Percentiles rank a stretch among this genome's conserved stretches.
These are phyloP conservation scores for Botrytis squamosa DNA, from an alignment of 2,329 filamentous ascomycete genomes.

Conservation along the genomic window DNA sequence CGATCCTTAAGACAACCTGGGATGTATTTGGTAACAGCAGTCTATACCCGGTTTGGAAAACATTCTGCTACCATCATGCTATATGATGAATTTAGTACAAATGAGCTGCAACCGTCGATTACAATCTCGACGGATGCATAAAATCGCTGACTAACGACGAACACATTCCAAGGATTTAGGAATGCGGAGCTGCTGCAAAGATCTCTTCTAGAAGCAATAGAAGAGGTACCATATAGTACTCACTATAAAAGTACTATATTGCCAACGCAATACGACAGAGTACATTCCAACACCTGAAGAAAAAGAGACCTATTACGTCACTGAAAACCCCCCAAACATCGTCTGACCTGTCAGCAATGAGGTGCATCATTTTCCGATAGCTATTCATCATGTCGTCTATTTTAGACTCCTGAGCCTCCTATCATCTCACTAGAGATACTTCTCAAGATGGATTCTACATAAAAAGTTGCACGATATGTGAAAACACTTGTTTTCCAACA, in stretches of 20 bases:
- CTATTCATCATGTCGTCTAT: not conserved
- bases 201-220: not conserved
- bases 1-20: not conserved
- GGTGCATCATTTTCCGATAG: not conserved
- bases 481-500: not conserved
- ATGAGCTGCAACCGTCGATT: not conserved
- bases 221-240: not conserved
- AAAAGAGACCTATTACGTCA: not conserved
- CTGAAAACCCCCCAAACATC: not conserved
- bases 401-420: not conserved
- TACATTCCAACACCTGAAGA: not conserved
- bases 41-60: not conserved
- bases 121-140: not conserved
- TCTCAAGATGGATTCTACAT: not conserved
- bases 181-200: not conserved
- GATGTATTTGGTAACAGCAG: not conserved
- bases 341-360: not conserved
- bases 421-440: not conserved
- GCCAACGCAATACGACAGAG: not conserved
- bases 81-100: not conserved
- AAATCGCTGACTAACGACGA: not conserved
- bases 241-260: not conserved
- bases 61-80: not conserved
- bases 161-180: not conserved
- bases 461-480: not conserved